phyloP scores from a whole-genome alignment of 176 grass and related monocot species.

The Cocos nucifera region DNA sequence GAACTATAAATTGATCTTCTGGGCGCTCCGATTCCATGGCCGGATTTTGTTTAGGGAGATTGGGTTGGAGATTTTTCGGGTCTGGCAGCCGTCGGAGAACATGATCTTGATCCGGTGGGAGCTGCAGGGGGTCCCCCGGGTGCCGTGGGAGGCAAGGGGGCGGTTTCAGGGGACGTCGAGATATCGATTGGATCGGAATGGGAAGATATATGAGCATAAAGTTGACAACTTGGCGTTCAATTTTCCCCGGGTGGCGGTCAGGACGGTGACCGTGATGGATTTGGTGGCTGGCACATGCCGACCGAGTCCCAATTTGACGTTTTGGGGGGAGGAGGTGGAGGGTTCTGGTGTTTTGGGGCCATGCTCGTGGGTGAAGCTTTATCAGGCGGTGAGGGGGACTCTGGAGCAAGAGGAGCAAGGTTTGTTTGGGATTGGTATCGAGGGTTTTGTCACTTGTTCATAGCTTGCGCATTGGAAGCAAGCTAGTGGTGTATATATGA shows the following conservation, averaged over 20 bases:
- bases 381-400: constrained; percentile 51
- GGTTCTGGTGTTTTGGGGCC: constrained; percentile 17
- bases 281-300: constrained; percentile 56
- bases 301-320: constrained; percentile 59
- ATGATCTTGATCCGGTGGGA: constrained; percentile 87
- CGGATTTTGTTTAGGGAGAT: constrained; percentile 69
- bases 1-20: constrained; percentile 95
- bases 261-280: constrained; percentile 47
- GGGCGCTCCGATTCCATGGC: constrained; percentile 88
- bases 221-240: constrained; percentile 90
- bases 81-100: constrained; percentile 86
- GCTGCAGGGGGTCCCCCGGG: constrained; percentile 64
- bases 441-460: constrained; percentile 56
- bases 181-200: constrained; percentile 78
- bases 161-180: constrained; percentile 81
- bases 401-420: constrained; percentile 32
- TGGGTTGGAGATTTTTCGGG: constrained; percentile 58
- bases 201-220: constrained; percentile 97
- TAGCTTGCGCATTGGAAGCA: constrained; percentile 5
- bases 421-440: constrained; percentile 28
- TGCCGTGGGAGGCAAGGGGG: constrained; percentile 88
- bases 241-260: constrained; percentile 49
- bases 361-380: constrained; percentile 87
- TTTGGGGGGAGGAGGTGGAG: constrained; percentile 27
- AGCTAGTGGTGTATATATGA: background rate